Evolutionary conservation across 73 alveolate species (phyloP), one percentile per base, ranked within the genome.

Genomic region (Symbiodinium natans): DNA sequence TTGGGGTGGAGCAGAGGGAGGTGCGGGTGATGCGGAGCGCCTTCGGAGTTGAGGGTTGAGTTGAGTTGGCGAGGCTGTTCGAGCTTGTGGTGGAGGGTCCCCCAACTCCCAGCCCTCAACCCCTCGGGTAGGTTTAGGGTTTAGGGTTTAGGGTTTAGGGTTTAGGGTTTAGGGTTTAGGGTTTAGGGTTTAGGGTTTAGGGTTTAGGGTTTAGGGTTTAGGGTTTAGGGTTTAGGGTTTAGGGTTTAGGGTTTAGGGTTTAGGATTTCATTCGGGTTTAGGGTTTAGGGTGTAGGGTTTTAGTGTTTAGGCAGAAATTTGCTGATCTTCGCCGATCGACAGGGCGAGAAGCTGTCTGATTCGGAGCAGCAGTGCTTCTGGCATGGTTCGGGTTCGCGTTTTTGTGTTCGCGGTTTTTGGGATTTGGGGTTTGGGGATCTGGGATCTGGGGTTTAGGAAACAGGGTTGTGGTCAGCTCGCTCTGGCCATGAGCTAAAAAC

Each of bases 261-360:
- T 56, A 19, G 74, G 74, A 19, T 56, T 56, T 56, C 5, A 19
- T 5, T 8, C 6, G 33, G 25, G 31, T 56, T 56, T 56, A 56
- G 31, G 74, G 74, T 21, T 21, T 56, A 9, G 74, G 15, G 74
- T 56, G 25, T 56, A 9, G 33, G 74, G 33, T 56, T 15, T 21
- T 56, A 56, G 74, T 8, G 74, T 21, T 21, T 56, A 56, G 33
- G 31, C 13, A 9, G 59, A 13, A 46, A 6, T 13, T 9, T 46
- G n/a, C n/a, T n/a, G n/a, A n/a, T n/a, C n/a, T n/a, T n/a, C n/a
- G n/a, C n/a, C n/a, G n/a, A n/a, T n/a, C n/a, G n/a, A 9, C 21
- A 46, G 97, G 97, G 97, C 15, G 97, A 90, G 80, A 90, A 90
- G 97, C 52, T 90, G 54, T 73, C 89, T 31, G 74, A 40, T 11